Conservation (phyloP, 2,329 filamentous ascomycete genomes). For the Coniochaeta sp. region DNA sequence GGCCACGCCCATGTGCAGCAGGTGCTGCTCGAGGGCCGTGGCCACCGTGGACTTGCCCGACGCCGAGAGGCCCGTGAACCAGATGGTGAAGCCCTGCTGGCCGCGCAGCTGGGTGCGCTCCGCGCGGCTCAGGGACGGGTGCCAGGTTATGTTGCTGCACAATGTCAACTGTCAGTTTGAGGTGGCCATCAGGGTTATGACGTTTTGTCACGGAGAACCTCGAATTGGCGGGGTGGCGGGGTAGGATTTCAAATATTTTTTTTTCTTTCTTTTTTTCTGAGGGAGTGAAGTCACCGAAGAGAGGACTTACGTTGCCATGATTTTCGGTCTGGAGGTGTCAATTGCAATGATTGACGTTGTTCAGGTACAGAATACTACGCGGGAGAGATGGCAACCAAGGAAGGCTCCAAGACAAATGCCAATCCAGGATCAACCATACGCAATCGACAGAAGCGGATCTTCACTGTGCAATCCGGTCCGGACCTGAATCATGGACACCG, state of each 20-base stretch:
- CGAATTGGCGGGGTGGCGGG: not conserved
- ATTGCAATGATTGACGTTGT: not conserved
- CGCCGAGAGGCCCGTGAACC: slow-evolving; percentile 94
- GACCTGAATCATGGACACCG: not conserved
- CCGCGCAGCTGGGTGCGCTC: slow-evolving; percentile 70
- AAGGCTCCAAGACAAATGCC: not conserved
- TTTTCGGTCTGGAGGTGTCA: not conserved
- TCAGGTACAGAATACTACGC: no score
- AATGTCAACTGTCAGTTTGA: not conserved
- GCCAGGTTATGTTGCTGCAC: slow-evolving; percentile 82
- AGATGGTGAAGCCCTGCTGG: slow-evolving; percentile 90
- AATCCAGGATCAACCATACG: not conserved
- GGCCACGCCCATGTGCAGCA: slow-evolving; percentile 74
- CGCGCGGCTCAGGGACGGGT: slow-evolving; percentile 68
- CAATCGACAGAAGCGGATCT: not conserved
- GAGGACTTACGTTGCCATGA: not conserved
- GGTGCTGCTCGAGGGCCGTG: slow-evolving; percentile 92
- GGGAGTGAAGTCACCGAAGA: not conserved
- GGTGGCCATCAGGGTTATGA: not conserved
- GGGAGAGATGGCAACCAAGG: no score
- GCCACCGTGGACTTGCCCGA: slow-evolving; percentile 97
- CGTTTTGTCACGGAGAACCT: not conserved
- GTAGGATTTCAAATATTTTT: not conserved
- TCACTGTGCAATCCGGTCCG: not conserved
- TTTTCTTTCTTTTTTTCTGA: not conserved